These are phyloP conservation scores for Trichopus zeylanicus DNA, from an alignment of 116 monocot genomes.

Conservation along the genomic window DNA sequence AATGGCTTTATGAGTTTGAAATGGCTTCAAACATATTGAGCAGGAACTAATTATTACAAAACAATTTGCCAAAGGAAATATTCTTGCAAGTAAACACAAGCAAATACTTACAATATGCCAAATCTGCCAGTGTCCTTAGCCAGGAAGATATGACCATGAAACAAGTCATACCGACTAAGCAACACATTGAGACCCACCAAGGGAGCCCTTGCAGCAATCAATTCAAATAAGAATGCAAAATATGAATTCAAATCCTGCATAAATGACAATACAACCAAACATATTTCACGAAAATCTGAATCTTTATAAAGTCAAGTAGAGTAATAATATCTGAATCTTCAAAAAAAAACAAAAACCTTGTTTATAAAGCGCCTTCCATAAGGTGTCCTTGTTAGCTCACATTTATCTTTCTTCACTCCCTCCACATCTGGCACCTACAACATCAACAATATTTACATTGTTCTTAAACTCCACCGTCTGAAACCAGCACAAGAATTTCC, in stretches of 20 bases:
- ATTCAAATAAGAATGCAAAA: slow-evolving; percentile 81
- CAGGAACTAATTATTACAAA: not conserved
- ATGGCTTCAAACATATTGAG: not conserved
- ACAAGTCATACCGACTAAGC: slow-evolving; percentile 83
- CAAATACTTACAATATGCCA: slow-evolving; percentile 76
- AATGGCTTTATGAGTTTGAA: too few species aligned
- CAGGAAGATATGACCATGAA: slow-evolving; percentile 94
- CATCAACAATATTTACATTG: not conserved
- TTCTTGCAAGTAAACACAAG: not conserved
- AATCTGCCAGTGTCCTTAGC: slow-evolving; percentile 63
- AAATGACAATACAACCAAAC: not conserved
- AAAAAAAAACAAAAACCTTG: slow-evolving; percentile 41
- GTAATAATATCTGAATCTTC: not conserved
- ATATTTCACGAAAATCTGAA: not conserved
- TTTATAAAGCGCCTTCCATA: slow-evolving; percentile 71
- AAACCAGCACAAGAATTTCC: too few species aligned
- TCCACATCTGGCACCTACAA: slow-evolving; percentile 85
- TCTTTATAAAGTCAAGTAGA: not conserved
- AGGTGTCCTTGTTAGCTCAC: slow-evolving; percentile 78
- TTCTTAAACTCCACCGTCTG: too few species aligned
- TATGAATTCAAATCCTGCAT: slow-evolving; percentile 80
- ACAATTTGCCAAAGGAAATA: not conserved
- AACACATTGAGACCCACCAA: slow-evolving; percentile 67
- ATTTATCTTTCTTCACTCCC: slow-evolving; percentile 50
- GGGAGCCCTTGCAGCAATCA: slow-evolving; percentile 60